Evolutionary conservation across 2,329 filamentous ascomycete species (phyloP).

Genomic region (Emydomyces testavorans): DNA sequence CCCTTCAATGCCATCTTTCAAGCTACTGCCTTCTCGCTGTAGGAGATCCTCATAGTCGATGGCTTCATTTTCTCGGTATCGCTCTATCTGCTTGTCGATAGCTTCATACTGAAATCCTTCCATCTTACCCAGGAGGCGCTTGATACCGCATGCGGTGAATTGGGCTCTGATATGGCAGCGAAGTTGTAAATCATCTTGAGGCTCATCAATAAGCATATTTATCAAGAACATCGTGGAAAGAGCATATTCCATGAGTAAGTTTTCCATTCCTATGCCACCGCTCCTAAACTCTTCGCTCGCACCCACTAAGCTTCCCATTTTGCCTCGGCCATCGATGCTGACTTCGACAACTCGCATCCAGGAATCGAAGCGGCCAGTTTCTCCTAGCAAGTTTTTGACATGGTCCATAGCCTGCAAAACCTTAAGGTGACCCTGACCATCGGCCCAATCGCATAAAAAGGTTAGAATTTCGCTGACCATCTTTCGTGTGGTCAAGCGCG

Average conservation of each 20-base stretch:
- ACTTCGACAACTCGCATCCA: slow-evolving; percentile 99
- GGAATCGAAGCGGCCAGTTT: slow-evolving; percentile 91
- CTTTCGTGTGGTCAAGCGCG: slow-evolving; percentile 81
- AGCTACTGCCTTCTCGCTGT: slow-evolving; percentile 78
- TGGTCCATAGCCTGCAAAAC: slow-evolving; percentile 88
- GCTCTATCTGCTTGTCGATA: slow-evolving; percentile 95
- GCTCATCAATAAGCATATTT: slow-evolving; percentile 92
- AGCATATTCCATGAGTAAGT: slow-evolving; percentile 96
- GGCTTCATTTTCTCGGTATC: slow-evolving; percentile 83
- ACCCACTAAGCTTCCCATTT: slow-evolving; percentile 96
- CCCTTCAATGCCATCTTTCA: slow-evolving; percentile 74
- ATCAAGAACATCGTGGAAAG: slow-evolving; percentile 87
- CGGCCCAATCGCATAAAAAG: slow-evolving; percentile 88
- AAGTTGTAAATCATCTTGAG: slow-evolving; percentile 76
- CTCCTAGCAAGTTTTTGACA: slow-evolving; percentile 74
- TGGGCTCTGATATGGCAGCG: slow-evolving; percentile 91
- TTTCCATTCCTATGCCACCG: slow-evolving; percentile 96
- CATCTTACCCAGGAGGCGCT: slow-evolving; percentile 91
- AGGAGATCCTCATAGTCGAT: slow-evolving; percentile 98
- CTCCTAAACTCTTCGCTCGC: slow-evolving; percentile 93
- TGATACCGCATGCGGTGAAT: slow-evolving; percentile 91
- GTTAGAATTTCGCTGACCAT: slow-evolving; percentile 93
- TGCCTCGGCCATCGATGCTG: slow-evolving; percentile 89
- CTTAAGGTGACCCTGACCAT: slow-evolving; percentile 79
- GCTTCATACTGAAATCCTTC: slow-evolving; percentile 96